phyloP scores from a whole-genome alignment of 805 yeast genomes.

The Jamesozyma spencerorum region DNA sequence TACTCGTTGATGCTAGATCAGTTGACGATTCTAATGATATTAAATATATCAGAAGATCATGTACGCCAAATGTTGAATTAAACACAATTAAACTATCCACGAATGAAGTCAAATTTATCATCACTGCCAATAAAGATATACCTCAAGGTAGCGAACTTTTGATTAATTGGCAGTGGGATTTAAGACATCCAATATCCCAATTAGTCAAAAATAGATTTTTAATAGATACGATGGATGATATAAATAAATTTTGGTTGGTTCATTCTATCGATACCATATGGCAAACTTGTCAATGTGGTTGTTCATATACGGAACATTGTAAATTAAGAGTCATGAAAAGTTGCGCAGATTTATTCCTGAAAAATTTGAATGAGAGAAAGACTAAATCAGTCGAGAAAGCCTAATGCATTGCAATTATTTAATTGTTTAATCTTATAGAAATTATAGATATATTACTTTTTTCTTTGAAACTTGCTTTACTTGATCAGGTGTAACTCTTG shows the following conservation, averaged over 20 bases:
- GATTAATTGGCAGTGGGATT: constrained; percentile 86
- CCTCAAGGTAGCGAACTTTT: constrained; percentile 63
- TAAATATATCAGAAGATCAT: constrained; percentile 64
- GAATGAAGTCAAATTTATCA: constrained; percentile 40
- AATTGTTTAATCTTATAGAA: not conserved
- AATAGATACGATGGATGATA: constrained; percentile 47
- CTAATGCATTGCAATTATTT: not conserved
- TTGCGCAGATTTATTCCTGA: constrained; percentile 2
- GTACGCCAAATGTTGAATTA: constrained; percentile 67
- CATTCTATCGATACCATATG: constrained; percentile 54
- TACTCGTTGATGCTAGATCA: constrained; percentile 72
- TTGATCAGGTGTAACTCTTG: too few species aligned
- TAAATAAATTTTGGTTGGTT: constrained; percentile 46
- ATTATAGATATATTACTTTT: not conserved
- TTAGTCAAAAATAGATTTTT: constrained; percentile 36
- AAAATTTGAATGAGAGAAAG: not conserved
- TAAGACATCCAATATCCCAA: constrained; percentile 58
- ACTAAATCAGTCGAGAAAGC: not conserved
- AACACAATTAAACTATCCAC: constrained; percentile 35
- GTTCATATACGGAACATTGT: constrained; percentile 24
- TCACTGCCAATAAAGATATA: constrained; percentile 49
- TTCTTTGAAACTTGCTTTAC: not conserved
- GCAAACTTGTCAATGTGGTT: constrained; percentile 51
- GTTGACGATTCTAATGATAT: constrained; percentile 65
- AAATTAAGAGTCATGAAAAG: not conserved